Percentiles rank a stretch among this genome's conserved stretches.
phyloP scores from a whole-genome alignment of 768 basidiomycete genomes.

The Russula brevipes region DNA sequence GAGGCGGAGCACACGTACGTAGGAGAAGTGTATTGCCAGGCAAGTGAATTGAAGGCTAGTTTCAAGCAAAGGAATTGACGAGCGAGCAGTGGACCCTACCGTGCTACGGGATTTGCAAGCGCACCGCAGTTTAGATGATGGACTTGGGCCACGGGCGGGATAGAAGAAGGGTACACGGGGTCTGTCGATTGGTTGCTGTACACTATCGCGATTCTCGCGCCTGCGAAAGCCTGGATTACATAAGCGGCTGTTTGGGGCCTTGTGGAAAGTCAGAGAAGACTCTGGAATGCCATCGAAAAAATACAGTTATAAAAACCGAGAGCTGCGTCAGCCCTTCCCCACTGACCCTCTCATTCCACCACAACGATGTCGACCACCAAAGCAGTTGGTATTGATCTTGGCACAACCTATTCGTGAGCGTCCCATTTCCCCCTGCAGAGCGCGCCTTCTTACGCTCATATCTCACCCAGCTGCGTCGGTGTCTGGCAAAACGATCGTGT shows the following conservation, averaged over 20 bases:
- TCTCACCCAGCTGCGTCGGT: constrained; percentile 77
- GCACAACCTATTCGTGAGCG: constrained; percentile 88
- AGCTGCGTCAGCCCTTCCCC: constrained; percentile 19
- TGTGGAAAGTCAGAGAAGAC: constrained; percentile 26
- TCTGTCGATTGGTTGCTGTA: constrained; percentile 2
- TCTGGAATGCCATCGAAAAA: constrained; percentile 30
- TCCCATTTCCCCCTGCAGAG: background rate
- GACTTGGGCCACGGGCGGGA: constrained; percentile 11
- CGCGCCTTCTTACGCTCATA: constrained; percentile 8
- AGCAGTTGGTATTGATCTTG: constrained; percentile 87
- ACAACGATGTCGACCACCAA: constrained; percentile 37
- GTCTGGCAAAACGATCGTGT: constrained; percentile 99
- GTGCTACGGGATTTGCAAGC: constrained; percentile 85
- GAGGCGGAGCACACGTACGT: constrained; percentile 73
- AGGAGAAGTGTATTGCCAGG: constrained; percentile 94
- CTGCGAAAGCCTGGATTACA: constrained; percentile 2
- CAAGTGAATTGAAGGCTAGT: constrained; percentile 28
- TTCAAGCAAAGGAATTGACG: constrained; percentile 19
- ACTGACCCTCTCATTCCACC: constrained; percentile 20
- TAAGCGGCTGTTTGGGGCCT: constrained; percentile 15
- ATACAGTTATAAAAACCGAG: constrained; percentile 26
- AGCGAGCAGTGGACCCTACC: constrained; percentile 68
- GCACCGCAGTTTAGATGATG: constrained; percentile 68
- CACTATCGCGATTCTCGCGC: background rate
- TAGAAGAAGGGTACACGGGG: background rate